Percentiles rank a stretch among this genome's conserved stretches.
Evolutionary conservation across 176 grass and related monocot species (phyloP).

Genomic region (Poa pratensis): DNA sequence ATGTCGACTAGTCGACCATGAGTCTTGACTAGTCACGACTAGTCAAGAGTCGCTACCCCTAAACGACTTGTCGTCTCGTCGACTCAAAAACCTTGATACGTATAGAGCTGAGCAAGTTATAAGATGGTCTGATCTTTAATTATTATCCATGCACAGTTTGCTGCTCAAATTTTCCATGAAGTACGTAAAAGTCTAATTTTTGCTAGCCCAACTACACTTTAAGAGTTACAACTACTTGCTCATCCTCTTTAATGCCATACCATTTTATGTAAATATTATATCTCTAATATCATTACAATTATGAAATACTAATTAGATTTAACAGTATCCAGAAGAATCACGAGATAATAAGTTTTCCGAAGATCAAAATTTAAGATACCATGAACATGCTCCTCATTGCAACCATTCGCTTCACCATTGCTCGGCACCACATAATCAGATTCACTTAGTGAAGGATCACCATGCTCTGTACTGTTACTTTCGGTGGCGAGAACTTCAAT

Average conservation of each 20-base stretch:
- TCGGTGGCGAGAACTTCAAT: conserved; percentile 16
- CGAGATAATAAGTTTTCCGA: neutral
- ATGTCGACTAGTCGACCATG: too few species aligned
- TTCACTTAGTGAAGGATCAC: neutral
- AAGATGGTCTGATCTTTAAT: neutral
- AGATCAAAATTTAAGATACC: conserved; percentile 11
- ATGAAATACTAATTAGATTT: neutral
- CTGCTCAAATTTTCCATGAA: neutral
- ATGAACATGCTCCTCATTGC: neutral
- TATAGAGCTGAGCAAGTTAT: conserved; percentile 5
- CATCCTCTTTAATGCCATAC: neutral
- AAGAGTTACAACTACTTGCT: neutral
- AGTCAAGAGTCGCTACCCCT: too few species aligned
- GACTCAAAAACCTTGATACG: too few species aligned
- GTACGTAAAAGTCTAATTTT: conserved; percentile 4
- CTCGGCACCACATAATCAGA: conserved; percentile 28
- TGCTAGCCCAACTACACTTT: neutral
- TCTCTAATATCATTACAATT: neutral
- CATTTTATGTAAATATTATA: neutral
- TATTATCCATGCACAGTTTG: neutral
- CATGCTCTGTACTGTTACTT: neutral
- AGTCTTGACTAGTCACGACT: too few species aligned
- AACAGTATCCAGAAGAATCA: neutral
- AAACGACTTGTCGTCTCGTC: too few species aligned
- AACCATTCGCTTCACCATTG: conserved; percentile 20